A percentile compares a stretch with the other conserved stretches of the same genome.
Evolutionary conservation across 2,329 filamentous ascomycete genomes (phyloP).

Genomic region (Pseudopithomyces chartarum): DNA sequence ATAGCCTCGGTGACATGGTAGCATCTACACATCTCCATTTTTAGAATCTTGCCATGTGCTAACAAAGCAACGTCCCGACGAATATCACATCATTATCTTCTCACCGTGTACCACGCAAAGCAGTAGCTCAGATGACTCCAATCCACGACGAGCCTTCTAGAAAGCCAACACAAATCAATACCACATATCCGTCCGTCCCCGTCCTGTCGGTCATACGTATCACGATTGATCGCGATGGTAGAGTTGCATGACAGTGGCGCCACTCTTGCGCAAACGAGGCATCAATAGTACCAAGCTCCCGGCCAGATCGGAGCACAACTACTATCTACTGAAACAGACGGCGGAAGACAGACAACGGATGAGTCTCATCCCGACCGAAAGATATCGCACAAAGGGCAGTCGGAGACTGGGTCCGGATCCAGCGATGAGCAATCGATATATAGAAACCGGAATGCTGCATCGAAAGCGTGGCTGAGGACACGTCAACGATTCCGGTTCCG

Average conservation of each 20-base stretch:
- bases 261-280: neutral
- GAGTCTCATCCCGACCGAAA: neutral
- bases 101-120: too few relatives aligned
- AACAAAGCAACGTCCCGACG: too few relatives aligned
- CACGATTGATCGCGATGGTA: neutral
- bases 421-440: slow-evolving; percentile 4
- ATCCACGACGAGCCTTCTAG: neutral
- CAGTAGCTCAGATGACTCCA: neutral
- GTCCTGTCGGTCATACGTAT: neutral
- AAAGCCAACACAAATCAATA: neutral
- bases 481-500: neutral
- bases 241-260: neutral
- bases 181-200: neutral
- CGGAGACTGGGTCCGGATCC: neutral
- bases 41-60: too few relatives aligned
- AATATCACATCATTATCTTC: too few relatives aligned
- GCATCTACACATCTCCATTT: too few relatives aligned
- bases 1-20: too few relatives aligned
- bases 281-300: neutral
- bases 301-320: neutral
- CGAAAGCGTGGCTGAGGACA: slow-evolving; percentile 4
- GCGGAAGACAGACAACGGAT: neutral
- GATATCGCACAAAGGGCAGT: neutral
- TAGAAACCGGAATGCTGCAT: neutral
- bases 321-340: neutral